These are phyloP conservation scores for Pseudoneurospora amorphoporcata DNA, from an alignment of 495 filamentous ascomycete genomes.

Conservation along the genomic window DNA sequence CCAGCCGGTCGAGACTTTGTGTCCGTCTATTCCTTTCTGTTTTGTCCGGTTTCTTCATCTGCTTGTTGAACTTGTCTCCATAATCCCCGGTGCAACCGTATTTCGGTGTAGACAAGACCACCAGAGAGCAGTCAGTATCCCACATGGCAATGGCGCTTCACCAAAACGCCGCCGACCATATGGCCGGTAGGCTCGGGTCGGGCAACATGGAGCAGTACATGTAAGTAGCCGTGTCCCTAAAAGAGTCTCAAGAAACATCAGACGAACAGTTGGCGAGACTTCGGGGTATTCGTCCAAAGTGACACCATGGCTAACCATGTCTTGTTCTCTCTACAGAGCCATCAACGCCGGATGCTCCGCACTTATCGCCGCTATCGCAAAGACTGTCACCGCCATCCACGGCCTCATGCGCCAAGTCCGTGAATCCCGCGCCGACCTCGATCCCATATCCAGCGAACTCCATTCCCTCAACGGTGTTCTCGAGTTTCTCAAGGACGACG, in stretches of 20 bases:
- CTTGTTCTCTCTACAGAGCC: conserved; percentile 16
- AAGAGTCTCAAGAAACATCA: not conserved
- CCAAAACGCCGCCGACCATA: not conserved
- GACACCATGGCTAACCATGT: not conserved
- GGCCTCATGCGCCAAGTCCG: conserved; percentile 36
- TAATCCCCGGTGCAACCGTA: not conserved
- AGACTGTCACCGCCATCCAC: conserved; percentile 19
- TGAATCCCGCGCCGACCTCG: conserved; percentile 34
- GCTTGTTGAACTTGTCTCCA: not conserved
- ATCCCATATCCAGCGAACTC: conserved; percentile 37
- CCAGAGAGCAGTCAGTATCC: not conserved
- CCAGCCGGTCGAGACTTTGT: not conserved
- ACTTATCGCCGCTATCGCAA: conserved; percentile 25
- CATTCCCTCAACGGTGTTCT: conserved; percentile 36
- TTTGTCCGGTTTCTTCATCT: not conserved
- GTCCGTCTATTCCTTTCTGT: not conserved
- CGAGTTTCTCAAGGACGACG: conserved; percentile 36
- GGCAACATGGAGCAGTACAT: not conserved
- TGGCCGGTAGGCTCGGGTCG: not conserved
- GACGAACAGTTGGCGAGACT: not conserved
- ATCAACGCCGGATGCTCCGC: conserved; percentile 33
- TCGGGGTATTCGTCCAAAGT: not conserved
- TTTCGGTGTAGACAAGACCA: not conserved
- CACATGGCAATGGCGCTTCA: not conserved
- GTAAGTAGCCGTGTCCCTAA: not conserved